Evolutionary conservation across 2,329 filamentous ascomycete species (phyloP).

Genomic region (Aspergillus oerlinghausenensis): DNA sequence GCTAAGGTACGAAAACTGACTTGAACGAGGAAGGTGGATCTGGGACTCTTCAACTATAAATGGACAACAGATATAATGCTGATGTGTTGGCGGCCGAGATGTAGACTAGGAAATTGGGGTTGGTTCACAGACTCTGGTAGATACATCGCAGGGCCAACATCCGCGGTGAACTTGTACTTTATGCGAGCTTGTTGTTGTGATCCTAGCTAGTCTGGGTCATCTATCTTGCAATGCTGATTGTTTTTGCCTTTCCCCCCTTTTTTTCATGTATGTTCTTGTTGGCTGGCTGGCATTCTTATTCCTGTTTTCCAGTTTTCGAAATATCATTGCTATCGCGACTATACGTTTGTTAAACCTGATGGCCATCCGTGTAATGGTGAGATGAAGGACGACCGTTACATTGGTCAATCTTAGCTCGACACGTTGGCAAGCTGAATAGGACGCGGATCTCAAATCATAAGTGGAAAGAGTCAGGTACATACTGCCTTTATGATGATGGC

Average conservation of each 20-base stretch:
- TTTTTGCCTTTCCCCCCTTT: constrained; percentile 5
- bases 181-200: constrained; percentile 17
- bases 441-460: not conserved
- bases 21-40: not conserved
- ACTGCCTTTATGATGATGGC: not conserved
- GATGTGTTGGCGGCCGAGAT: constrained; percentile 3
- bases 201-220: constrained; percentile 17
- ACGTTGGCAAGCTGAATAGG: no score
- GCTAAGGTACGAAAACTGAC: not conserved
- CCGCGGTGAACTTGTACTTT: constrained; percentile 21
- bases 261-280: constrained; percentile 8
- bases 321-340: not conserved
- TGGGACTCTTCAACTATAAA: not conserved
- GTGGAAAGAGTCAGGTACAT: not conserved
- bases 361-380: not conserved
- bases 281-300: not conserved
- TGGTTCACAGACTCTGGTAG: constrained; percentile 11
- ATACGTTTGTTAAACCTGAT: not conserved
- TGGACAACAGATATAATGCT: not conserved
- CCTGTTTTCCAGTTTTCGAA: not conserved
- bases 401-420: not conserved
- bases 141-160: constrained; percentile 21
- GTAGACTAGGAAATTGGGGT: constrained; percentile 9
- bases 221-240: constrained; percentile 16
- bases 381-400: not conserved